These are phyloP conservation scores for Alloteropsis semialata DNA, from an alignment of 176 grass and related monocot genomes.

Conservation along the genomic window DNA sequence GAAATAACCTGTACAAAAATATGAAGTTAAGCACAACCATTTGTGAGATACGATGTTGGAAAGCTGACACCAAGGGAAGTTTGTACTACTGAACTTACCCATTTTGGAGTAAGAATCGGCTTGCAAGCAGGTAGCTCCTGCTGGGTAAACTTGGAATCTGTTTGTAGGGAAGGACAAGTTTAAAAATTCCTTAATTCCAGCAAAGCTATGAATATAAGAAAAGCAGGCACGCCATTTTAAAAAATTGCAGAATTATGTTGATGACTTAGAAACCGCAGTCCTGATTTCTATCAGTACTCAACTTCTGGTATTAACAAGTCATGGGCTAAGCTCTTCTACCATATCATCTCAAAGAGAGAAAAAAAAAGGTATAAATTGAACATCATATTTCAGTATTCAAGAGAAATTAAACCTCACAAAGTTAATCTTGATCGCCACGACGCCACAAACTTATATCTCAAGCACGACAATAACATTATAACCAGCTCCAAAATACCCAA, in stretches of 20 bases:
- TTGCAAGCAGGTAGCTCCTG: constrained; percentile 99
- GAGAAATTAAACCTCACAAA: background rate
- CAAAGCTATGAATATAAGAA: background rate
- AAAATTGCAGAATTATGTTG: background rate
- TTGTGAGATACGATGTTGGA: constrained; percentile 4
- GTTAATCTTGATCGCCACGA: background rate
- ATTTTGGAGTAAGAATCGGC: constrained; percentile 95
- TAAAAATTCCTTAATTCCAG: background rate
- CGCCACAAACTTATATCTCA: background rate
- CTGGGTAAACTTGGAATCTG: constrained; percentile 97
- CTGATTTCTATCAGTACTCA: background rate
- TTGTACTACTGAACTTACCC: constrained; percentile 46
- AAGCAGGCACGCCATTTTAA: background rate
- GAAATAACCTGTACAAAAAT: constrained; percentile 59
- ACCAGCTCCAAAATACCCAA: background rate
- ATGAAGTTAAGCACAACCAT: constrained; percentile 13
- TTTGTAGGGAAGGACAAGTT: background rate
- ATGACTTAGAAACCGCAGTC: background rate
- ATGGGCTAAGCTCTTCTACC: background rate
- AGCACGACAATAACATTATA: background rate
- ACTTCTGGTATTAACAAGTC: background rate
- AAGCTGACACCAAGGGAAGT: background rate
- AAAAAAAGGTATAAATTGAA: background rate
- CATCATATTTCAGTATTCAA: background rate
- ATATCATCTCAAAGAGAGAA: background rate